A percentile compares a stretch with the other conserved stretches of the same genome.
phyloP scores from a whole-genome alignment of 169 alveolate genomes.

The Eimeria tenella region DNA sequence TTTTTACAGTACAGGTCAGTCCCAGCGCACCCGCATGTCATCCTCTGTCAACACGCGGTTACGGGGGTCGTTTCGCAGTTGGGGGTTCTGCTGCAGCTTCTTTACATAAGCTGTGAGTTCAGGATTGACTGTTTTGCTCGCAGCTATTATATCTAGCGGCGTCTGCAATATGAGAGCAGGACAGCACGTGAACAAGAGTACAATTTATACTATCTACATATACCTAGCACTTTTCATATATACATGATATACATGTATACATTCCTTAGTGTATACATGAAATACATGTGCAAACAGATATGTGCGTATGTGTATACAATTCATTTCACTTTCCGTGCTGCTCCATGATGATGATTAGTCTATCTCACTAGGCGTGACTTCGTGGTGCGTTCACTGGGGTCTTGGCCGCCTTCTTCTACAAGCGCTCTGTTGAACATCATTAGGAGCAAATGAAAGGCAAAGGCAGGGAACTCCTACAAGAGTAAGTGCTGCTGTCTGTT shows the following conservation, averaged over 20 bases:
- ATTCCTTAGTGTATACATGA: too few relatives aligned
- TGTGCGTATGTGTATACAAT: too few relatives aligned
- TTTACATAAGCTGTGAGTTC: not conserved
- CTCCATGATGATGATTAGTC: too few relatives aligned
- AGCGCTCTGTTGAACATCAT: not conserved
- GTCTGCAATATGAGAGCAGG: not conserved
- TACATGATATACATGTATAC: too few relatives aligned
- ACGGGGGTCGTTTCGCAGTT: not conserved
- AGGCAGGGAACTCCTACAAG: too few relatives aligned
- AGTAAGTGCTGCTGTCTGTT: too few relatives aligned
- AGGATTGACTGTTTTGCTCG: not conserved
- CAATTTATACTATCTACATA: too few relatives aligned
- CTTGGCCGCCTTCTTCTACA: constrained; percentile 14
- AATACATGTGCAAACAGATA: too few relatives aligned
- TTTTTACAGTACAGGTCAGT: not conserved
- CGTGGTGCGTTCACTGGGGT: constrained; percentile 48
- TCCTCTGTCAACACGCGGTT: constrained; percentile 11
- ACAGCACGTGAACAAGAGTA: too few relatives aligned
- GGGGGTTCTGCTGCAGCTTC: not conserved
- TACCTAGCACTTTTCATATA: too few relatives aligned
- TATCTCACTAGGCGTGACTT: not conserved
- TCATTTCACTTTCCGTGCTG: too few relatives aligned
- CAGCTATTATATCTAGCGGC: not conserved
- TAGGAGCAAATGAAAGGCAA: too few relatives aligned
- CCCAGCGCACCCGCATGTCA: constrained; percentile 12